phyloP scores from a whole-genome alignment of 2,329 filamentous ascomycete species.

The Stagonosporopsis vannaccii region DNA sequence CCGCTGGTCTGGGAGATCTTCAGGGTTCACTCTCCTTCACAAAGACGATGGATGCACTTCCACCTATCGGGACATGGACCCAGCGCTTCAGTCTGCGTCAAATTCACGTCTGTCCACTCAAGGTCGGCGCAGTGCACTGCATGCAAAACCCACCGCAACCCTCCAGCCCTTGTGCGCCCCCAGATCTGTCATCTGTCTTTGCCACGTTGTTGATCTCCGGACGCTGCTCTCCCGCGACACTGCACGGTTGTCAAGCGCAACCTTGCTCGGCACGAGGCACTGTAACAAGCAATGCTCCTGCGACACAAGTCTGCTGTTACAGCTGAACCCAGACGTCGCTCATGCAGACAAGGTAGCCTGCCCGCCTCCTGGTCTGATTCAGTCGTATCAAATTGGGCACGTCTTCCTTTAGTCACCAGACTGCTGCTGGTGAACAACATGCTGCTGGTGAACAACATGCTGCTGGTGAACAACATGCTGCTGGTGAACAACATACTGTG shows the following conservation, averaged over 20 bases:
- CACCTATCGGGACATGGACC: slow-evolving; percentile 3
- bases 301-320: slow-evolving; percentile 1
- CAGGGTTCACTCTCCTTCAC: neutral
- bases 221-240: slow-evolving; percentile 3
- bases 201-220: slow-evolving; percentile 19
- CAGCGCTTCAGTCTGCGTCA: slow-evolving; percentile 6
- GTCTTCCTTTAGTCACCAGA: neutral
- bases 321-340: neutral
- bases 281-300: neutral
- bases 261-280: slow-evolving; percentile 11
- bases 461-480: no score
- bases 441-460: no score
- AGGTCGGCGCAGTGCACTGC: slow-evolving; percentile 1
- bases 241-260: slow-evolving; percentile 6
- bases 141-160: slow-evolving; percentile 3
- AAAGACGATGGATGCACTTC: neutral
- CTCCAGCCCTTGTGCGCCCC: slow-evolving; percentile 5
- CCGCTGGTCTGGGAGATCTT: slow-evolving; percentile 3
- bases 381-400: neutral
- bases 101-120: slow-evolving; percentile 5
- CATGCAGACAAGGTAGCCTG: neutral
- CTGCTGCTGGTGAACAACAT: no score
- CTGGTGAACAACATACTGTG: no score
- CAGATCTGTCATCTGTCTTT: slow-evolving; percentile 20
- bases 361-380: neutral